Percentiles rank a stretch among this genome's conserved stretches.
Evolutionary conservation across 805 yeast genomes (phyloP).

Genomic region (Candida saitoana): DNA sequence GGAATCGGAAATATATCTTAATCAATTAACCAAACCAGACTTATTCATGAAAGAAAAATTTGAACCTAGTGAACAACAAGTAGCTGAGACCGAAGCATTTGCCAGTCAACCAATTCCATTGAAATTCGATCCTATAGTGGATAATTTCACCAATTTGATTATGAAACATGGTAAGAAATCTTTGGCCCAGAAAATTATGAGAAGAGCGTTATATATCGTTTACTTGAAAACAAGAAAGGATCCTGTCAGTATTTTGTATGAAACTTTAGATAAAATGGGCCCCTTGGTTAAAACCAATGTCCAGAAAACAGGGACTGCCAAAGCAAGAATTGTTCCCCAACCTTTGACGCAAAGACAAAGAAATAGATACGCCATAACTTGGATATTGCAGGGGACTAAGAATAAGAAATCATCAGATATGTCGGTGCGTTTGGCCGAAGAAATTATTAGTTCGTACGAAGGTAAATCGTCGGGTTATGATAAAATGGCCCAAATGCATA

Average conservation of each 20-base stretch:
- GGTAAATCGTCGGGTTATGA: constrained; percentile 84
- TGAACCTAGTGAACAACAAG: constrained; percentile 63
- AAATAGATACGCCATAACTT: constrained; percentile 77
- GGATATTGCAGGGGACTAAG: constrained; percentile 85
- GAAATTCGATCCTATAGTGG: constrained; percentile 64
- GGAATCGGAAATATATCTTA: constrained; percentile 34
- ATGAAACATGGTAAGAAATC: constrained; percentile 92
- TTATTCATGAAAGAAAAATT: constrained; percentile 35
- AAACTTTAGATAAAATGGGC: constrained; percentile 73
- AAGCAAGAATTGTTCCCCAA: constrained; percentile 72
- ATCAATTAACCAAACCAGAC: constrained; percentile 36
- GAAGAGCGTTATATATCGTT: constrained; percentile 75
- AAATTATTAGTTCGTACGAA: constrained; percentile 67
- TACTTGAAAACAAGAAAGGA: constrained; percentile 70
- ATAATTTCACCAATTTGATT: constrained; percentile 76
- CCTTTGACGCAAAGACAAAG: constrained; percentile 83
- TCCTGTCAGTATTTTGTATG: constrained; percentile 73
- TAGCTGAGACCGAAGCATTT: constrained; percentile 49
- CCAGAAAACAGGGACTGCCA: constrained; percentile 81
- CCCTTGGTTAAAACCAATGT: constrained; percentile 80
- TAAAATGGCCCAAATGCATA: constrained; percentile 78
- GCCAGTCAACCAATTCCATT: constrained; percentile 55
- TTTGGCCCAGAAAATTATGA: constrained; percentile 66
- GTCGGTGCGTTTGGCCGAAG: constrained; percentile 88
- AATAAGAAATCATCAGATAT: constrained; percentile 77